Evolutionary conservation across 352 stramenopile species (phyloP).

Genomic region (Pythium chondricola): DNA sequence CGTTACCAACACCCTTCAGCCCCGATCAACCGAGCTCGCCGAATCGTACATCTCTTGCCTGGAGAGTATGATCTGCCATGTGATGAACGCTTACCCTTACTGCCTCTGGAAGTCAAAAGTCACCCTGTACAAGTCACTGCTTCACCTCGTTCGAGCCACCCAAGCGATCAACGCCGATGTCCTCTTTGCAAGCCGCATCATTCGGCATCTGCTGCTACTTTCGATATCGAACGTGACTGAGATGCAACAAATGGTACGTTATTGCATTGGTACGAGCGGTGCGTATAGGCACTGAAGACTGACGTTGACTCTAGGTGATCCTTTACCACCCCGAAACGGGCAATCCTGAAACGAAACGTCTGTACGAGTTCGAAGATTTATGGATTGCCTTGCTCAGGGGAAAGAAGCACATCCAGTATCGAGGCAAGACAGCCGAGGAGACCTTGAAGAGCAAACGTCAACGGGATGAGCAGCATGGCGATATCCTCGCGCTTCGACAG

Average conservation of each 20-base stretch:
- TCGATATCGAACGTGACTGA: slow-evolving; percentile 60
- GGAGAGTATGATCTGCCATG: slow-evolving; percentile 47
- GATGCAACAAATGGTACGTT: slow-evolving; percentile 31
- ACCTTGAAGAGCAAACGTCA: slow-evolving; percentile 3
- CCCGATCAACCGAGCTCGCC: slow-evolving; percentile 20
- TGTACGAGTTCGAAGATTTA: slow-evolving; percentile 74
- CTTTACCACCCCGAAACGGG: slow-evolving; percentile 79
- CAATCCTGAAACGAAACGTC: slow-evolving; percentile 53
- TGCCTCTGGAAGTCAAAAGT: slow-evolving; percentile 60
- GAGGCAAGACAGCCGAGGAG: slow-evolving; percentile 3
- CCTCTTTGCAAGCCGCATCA: slow-evolving; percentile 40
- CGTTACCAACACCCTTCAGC: not conserved
- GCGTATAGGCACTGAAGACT: too few species aligned
- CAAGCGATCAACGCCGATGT: slow-evolving; percentile 29
- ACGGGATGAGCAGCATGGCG: not conserved
- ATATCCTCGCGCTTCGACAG: slow-evolving; percentile 20
- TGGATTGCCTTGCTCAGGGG: slow-evolving; percentile 46
- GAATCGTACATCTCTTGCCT: slow-evolving; percentile 49
- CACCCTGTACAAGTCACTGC: slow-evolving; percentile 45
- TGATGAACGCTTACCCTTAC: slow-evolving; percentile 54
- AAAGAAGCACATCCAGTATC: slow-evolving; percentile 14
- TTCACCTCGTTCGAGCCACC: slow-evolving; percentile 34
- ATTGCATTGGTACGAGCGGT: too few species aligned
- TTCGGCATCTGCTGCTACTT: slow-evolving; percentile 56
- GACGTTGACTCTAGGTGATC: too few species aligned